These are phyloP conservation scores for Geranium brycei DNA, from an alignment of 345 rosid species.

Conservation along the genomic window DNA sequence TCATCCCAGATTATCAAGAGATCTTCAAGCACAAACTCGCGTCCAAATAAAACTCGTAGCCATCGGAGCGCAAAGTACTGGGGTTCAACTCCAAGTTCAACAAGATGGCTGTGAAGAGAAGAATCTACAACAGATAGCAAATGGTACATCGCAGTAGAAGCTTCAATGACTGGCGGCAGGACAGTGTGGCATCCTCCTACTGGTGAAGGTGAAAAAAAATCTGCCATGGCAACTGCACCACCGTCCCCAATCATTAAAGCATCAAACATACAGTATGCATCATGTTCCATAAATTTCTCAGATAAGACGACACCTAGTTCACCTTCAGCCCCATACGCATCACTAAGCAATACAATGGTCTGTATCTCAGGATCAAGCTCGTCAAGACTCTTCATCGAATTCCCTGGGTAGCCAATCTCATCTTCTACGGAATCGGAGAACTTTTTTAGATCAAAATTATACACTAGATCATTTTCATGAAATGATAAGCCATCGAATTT, in stretches of 20 bases:
- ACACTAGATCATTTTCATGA: slow-evolving; percentile 55
- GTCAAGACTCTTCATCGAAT: slow-evolving; percentile 39
- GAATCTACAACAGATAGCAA: slow-evolving; percentile 67
- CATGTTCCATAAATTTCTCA: slow-evolving; percentile 95
- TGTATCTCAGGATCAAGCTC: slow-evolving; percentile 85
- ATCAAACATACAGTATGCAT: slow-evolving; percentile 95
- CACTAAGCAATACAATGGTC: slow-evolving; percentile 50
- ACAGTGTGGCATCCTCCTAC: slow-evolving; percentile 33
- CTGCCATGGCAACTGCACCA: slow-evolving; percentile 77
- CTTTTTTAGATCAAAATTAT: slow-evolving; percentile 72
- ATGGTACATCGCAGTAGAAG: slow-evolving; percentile 74
- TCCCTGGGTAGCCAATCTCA: slow-evolving; percentile 40
- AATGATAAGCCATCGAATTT: slow-evolving; percentile 73
- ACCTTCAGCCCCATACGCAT: slow-evolving; percentile 96
- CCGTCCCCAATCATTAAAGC: slow-evolving; percentile 70
- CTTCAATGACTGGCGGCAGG: slow-evolving; percentile 79
- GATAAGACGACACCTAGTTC: slow-evolving; percentile 91
- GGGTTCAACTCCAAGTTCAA: slow-evolving; percentile 91
- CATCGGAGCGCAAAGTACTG: slow-evolving; percentile 95
- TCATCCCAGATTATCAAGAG: slow-evolving; percentile 87
- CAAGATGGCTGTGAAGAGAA: slow-evolving; percentile 74
- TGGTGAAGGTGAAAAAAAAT: slow-evolving; percentile 55
- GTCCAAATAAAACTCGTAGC: slow-evolving; percentile 84
- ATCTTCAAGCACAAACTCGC: slow-evolving; percentile 68
- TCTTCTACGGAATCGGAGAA: slow-evolving; percentile 51